A percentile compares a stretch with the other conserved stretches of the same genome.
These are phyloP conservation scores for Botrytis tulipae DNA, from an alignment of 2,329 filamentous ascomycete genomes.

Conservation along the genomic window DNA sequence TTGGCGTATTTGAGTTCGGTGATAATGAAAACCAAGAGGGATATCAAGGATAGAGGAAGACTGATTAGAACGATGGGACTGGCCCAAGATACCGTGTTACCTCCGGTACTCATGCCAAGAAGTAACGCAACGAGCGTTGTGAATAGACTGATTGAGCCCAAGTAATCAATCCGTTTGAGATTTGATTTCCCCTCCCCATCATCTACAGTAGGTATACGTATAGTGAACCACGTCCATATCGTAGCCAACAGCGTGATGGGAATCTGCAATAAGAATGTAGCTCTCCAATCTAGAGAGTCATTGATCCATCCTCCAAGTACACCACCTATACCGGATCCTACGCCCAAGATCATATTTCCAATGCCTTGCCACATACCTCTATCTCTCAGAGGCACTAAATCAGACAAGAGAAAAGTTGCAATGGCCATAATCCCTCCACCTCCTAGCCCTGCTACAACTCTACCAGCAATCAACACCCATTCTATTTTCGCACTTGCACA, in stretches of 20 bases:
- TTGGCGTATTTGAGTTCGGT: conserved; percentile 51
- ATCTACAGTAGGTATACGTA: conserved; percentile 11
- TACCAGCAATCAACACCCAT: conserved; percentile 60
- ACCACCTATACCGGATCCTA: conserved; percentile 67
- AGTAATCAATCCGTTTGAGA: conserved; percentile 65
- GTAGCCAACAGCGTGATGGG: conserved; percentile 12
- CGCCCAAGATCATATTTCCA: conserved; percentile 69
- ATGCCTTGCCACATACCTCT: conserved; percentile 63
- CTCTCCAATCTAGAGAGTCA: conserved; percentile 69
- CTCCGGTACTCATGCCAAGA: conserved; percentile 66
- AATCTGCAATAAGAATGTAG: conserved; percentile 16
- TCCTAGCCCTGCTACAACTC: conserved; percentile 55
- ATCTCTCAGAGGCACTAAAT: conserved; percentile 13
- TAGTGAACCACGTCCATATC: conserved; percentile 9
- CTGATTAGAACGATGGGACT: conserved; percentile 53
- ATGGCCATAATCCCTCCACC: conserved; percentile 62
- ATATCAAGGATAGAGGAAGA: conserved; percentile 38
- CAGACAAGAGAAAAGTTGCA: conserved; percentile 39
- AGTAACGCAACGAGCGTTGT: conserved; percentile 65
- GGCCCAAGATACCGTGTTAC: conserved; percentile 58
- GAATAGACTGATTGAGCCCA: conserved; percentile 65
- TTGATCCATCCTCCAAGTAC: conserved; percentile 69
- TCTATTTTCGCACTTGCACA: conserved; percentile 65
- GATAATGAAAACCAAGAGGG: conserved; percentile 52
- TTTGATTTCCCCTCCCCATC: conserved; percentile 8